Evolutionary conservation across 2,329 filamentous ascomycete species (phyloP).

Genomic region (Hymenoscyphus fraxineus): DNA sequence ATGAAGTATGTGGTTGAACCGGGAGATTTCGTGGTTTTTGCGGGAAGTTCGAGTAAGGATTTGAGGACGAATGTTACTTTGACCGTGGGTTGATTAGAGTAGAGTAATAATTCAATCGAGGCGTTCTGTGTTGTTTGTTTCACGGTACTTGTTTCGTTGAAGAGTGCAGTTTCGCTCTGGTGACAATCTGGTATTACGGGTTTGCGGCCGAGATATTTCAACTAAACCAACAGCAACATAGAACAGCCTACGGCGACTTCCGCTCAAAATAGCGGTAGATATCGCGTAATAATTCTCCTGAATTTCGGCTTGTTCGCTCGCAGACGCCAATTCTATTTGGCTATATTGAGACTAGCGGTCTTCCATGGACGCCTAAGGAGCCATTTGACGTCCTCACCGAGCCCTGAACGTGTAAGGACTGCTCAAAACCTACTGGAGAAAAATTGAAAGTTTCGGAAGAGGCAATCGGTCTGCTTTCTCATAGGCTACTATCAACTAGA

Average conservation of each 20-base stretch:
- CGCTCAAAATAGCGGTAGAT: too few species aligned
- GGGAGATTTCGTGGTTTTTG: conserved; percentile 60
- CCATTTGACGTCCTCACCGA: not conserved
- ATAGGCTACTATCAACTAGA: not conserved
- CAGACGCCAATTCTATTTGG: not conserved
- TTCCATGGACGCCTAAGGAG: not conserved
- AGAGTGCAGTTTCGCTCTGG: too few species aligned
- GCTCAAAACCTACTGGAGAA: not conserved
- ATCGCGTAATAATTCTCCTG: too few species aligned
- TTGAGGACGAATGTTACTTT: conserved; percentile 54
- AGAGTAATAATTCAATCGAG: too few species aligned
- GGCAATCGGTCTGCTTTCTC: not conserved
- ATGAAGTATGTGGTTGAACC: conserved; percentile 74
- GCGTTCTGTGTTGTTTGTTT: too few species aligned
- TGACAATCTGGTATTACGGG: too few species aligned
- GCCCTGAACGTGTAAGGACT: not conserved
- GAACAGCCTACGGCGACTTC: too few species aligned
- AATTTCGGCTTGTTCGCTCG: too few species aligned
- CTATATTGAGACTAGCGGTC: not conserved
- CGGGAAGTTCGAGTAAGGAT: conserved; percentile 58
- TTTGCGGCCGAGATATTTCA: too few species aligned
- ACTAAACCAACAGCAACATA: too few species aligned
- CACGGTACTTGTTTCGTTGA: too few species aligned
- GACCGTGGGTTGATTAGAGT: conserved; percentile 24
- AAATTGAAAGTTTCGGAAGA: not conserved